Percentiles rank a stretch among this genome's conserved stretches.
Evolutionary conservation across 78 protist species (phyloP).

Genomic region (Dictyostelium citrinum): DNA sequence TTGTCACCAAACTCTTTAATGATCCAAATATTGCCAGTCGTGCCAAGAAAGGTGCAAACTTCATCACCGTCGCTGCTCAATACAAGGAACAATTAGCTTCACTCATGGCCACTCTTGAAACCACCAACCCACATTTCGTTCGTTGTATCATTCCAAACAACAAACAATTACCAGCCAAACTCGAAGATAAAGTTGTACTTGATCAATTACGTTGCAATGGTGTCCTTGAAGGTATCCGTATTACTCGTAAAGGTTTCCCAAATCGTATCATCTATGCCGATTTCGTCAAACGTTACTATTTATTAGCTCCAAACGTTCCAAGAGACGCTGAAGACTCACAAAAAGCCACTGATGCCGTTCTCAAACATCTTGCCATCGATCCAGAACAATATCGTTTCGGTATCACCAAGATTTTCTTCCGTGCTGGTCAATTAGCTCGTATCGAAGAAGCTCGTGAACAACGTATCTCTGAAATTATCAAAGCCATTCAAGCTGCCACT

Average conservation of each 20-base stretch:
- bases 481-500: slow-evolving; percentile 83
- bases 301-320: slow-evolving; percentile 87
- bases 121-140: slow-evolving; percentile 92
- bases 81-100: slow-evolving; percentile 81
- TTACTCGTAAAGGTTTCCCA: slow-evolving; percentile 94
- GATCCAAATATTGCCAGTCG: slow-evolving; percentile 77
- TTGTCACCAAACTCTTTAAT: slow-evolving; percentile 42
- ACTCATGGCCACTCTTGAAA: slow-evolving; percentile 87
- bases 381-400: slow-evolving; percentile 84
- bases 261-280: slow-evolving; percentile 89
- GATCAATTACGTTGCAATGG: slow-evolving; percentile 97
- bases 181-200: slow-evolving; percentile 80
- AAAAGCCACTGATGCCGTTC: slow-evolving; percentile 73
- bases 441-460: slow-evolving; percentile 92
- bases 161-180: slow-evolving; percentile 75
- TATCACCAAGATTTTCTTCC: slow-evolving; percentile 91
- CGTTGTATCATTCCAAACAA: slow-evolving; percentile 96
- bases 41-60: slow-evolving; percentile 82
- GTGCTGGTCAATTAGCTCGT: slow-evolving; percentile 91
- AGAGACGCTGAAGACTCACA: slow-evolving; percentile 74
- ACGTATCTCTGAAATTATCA: slow-evolving; percentile 79
- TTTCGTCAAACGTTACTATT: slow-evolving; percentile 91
- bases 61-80: slow-evolving; percentile 86
- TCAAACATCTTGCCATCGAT: slow-evolving; percentile 73
- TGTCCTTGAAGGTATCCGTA: slow-evolving; percentile 97